Percentiles rank a stretch among this genome's conserved stretches.
These are phyloP conservation scores for Rhodotorula mucilaginosa DNA, from an alignment of 1,284 basidiomycete genomes.

Conservation along the genomic window DNA sequence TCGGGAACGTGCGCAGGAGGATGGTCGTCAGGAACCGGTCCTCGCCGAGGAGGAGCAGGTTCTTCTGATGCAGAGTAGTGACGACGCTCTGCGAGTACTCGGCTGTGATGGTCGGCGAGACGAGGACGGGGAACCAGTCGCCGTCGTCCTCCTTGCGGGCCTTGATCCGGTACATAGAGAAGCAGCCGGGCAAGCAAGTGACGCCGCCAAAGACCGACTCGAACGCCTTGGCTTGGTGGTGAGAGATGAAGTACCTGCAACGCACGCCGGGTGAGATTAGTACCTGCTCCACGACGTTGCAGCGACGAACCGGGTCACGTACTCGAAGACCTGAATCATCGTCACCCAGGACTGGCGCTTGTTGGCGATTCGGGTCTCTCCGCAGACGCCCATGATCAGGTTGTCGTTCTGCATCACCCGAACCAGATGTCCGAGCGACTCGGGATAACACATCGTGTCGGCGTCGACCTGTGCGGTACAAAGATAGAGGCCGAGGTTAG, in stretches of 20 bases:
- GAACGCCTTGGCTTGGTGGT: slow-evolving; percentile 96
- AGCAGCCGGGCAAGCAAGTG: slow-evolving; percentile 96
- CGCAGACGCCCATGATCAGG: slow-evolving; percentile 98
- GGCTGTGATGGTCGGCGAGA: slow-evolving; percentile 94
- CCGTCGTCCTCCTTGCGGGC: slow-evolving; percentile 80
- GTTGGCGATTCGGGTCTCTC: slow-evolving; percentile 97
- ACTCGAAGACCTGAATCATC: slow-evolving; percentile 76
- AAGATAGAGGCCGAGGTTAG: too few relatives aligned
- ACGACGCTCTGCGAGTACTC: slow-evolving; percentile 95
- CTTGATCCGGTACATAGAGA: slow-evolving; percentile 99
- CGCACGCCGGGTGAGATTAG: neutral
- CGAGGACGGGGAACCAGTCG: slow-evolving; percentile 96
- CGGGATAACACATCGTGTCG: slow-evolving; percentile 88
- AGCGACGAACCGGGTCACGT: neutral
- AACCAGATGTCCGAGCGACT: slow-evolving; percentile 79
- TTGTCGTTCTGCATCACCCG: slow-evolving; percentile 98
- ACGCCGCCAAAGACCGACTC: slow-evolving; percentile 99
- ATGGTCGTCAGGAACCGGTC: slow-evolving; percentile 97
- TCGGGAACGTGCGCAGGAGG: slow-evolving; percentile 92
- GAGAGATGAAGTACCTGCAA: slow-evolving; percentile 93
- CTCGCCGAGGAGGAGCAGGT: slow-evolving; percentile 91
- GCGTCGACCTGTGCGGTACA: slow-evolving; percentile 75
- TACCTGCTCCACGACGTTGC: neutral
- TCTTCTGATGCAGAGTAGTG: slow-evolving; percentile 95
- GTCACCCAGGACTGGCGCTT: slow-evolving; percentile 98